These are phyloP conservation scores for Dysphania ambrosioides DNA, from an alignment of 148 eudicot species.

Conservation along the genomic window DNA sequence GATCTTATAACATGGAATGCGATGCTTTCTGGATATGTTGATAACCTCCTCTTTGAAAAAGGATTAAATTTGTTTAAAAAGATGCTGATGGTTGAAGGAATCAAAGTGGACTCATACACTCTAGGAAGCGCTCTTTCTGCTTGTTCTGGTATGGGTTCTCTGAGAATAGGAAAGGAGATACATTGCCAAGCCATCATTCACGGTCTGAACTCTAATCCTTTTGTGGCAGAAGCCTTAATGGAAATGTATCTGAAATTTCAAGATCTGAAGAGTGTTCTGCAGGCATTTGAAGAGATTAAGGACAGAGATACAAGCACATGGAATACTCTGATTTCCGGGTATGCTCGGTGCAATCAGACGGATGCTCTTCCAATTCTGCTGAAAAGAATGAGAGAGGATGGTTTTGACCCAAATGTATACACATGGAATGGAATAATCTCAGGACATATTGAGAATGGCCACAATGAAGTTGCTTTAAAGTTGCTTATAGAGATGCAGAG, in stretches of 20 bases:
- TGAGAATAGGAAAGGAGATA: constrained; percentile 39
- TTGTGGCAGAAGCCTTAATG: constrained; percentile 51
- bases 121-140: constrained; percentile 49
- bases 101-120: constrained; percentile 43
- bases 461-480: constrained; percentile 41
- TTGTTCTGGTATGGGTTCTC: constrained; percentile 36
- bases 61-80: constrained; percentile 39
- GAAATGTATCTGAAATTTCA: constrained; percentile 40
- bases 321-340: constrained; percentile 49
- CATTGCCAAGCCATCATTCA: constrained; percentile 45
- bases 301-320: constrained; percentile 42
- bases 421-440: constrained; percentile 60
- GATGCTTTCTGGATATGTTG: constrained; percentile 56
- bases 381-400: constrained; percentile 40
- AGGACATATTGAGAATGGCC: constrained; percentile 37
- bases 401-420: constrained; percentile 40
- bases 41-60: constrained; percentile 41
- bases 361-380: constrained; percentile 31
- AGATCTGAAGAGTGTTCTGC: constrained; percentile 37
- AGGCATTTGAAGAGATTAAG: constrained; percentile 36
- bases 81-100: constrained; percentile 31
- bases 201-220: constrained; percentile 43
- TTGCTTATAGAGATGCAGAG: constrained; percentile 38
- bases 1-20: constrained; percentile 57
- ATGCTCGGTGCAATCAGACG: constrained; percentile 41